Evolutionary conservation across 441 rosid species (phyloP).

Genomic region (Populus hybrid): DNA sequence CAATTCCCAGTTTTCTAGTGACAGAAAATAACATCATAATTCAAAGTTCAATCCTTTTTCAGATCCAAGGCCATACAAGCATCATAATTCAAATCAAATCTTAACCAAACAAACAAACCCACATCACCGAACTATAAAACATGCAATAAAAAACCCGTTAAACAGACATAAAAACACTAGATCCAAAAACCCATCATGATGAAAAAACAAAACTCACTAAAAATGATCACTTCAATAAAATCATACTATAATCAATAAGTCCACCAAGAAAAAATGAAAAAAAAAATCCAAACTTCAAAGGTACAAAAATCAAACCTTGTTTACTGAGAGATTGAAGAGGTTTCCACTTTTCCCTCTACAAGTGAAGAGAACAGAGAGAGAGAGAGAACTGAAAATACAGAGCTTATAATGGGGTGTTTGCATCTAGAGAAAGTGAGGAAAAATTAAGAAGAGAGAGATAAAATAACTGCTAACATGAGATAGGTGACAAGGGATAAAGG

Average conservation of each 20-base stretch:
- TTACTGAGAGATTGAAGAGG: constrained; percentile 1
- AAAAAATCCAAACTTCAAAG: not conserved
- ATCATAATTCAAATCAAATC: constrained; percentile 20
- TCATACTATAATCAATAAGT: not conserved
- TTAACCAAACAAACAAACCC: not conserved
- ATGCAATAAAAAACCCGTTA: not conserved
- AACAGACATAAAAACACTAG: constrained; percentile 15
- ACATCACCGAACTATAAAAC: not conserved
- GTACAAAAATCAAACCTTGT: constrained; percentile 37
- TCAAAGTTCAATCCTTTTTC: not conserved
- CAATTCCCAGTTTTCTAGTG: not conserved
- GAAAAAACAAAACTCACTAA: constrained; percentile 12
- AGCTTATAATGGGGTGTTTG: constrained; percentile 14
- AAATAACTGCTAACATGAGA: constrained; percentile 31
- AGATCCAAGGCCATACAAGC: constrained; percentile 25
- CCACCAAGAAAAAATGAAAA: not conserved
- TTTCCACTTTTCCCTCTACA: not conserved
- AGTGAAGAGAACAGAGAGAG: not conserved
- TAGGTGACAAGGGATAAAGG: constrained; percentile 19
- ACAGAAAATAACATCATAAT: not conserved
- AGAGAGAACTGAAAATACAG: not conserved
- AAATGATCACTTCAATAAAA: not conserved
- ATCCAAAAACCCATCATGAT: constrained; percentile 26
- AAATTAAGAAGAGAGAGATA: constrained; percentile 4
- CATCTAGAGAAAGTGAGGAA: constrained; percentile 31